A percentile compares a stretch with the other conserved stretches of the same genome.
These are phyloP conservation scores for Heliocybe sulcata DNA, from an alignment of 1,284 basidiomycete species.

Conservation along the genomic window DNA sequence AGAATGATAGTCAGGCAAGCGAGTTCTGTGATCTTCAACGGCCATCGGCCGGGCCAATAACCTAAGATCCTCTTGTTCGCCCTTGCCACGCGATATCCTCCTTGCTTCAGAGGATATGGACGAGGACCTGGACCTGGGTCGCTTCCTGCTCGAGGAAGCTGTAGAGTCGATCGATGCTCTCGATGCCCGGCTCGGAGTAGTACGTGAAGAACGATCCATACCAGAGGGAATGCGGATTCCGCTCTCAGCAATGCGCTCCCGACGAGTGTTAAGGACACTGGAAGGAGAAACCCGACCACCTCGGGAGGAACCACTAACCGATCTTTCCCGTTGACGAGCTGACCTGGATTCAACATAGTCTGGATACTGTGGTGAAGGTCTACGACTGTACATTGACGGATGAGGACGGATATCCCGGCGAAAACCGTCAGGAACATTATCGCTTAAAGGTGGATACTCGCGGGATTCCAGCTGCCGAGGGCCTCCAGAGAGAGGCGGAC, in stretches of 20 bases:
- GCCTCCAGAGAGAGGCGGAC: constrained; percentile 11
- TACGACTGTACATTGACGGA: not conserved
- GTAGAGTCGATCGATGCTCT: not conserved
- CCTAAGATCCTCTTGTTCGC: not conserved
- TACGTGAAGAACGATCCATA: not conserved
- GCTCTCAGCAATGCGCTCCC: not conserved
- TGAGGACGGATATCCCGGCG: not conserved
- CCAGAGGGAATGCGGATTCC: not conserved
- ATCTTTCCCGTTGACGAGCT: not conserved
- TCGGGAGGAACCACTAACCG: not conserved
- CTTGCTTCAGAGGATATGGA: not conserved
- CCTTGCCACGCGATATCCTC: not conserved
- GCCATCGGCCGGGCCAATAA: not conserved
- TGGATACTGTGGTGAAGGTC: not conserved
- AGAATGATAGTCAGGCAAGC: not conserved
- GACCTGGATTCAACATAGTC: not conserved
- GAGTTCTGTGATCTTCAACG: not conserved
- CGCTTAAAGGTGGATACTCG: not conserved
- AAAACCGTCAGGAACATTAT: not conserved
- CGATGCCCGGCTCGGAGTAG: not conserved
- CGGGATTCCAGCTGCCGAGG: constrained; percentile 5
- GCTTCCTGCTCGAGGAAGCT: not conserved
- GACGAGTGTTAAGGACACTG: not conserved
- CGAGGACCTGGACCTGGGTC: not conserved
- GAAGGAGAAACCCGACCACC: not conserved